Evolutionary conservation across 2,329 filamentous ascomycete species (phyloP).

Genomic region (Phialocephala sp.): DNA sequence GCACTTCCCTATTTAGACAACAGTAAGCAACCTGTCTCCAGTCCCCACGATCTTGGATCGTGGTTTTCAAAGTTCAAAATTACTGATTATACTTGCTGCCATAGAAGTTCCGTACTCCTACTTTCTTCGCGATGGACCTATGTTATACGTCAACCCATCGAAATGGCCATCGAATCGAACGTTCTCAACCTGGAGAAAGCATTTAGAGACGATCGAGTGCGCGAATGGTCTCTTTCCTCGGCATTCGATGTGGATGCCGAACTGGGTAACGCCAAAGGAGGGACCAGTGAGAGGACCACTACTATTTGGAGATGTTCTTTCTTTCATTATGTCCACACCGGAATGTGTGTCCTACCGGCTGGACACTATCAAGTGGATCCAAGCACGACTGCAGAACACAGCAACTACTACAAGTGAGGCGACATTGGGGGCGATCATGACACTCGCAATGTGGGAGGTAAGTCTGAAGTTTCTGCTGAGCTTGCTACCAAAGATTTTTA

Average conservation of each 20-base stretch:
- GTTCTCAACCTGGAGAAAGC: conserved; percentile 11
- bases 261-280: conserved; percentile 6
- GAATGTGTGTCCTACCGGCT: conserved; percentile 12
- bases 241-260: conserved; percentile 15
- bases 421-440: conserved; percentile 13
- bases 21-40: background rate
- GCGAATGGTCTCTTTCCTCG: conserved; percentile 7
- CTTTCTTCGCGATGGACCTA: background rate
- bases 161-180: conserved; percentile 10
- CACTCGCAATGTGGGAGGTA: conserved; percentile 15
- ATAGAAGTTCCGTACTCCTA: conserved; percentile 11
- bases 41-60: background rate
- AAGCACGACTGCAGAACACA: conserved; percentile 5
- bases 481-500: no score
- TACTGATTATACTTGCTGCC: background rate
- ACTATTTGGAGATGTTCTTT: conserved; percentile 11
- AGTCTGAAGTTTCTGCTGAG: background rate
- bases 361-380: conserved; percentile 8
- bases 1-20: conserved; percentile 12
- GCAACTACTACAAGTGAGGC: background rate
- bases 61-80: background rate
- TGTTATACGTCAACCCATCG: background rate
- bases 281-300: conserved; percentile 8
- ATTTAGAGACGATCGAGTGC: background rate
- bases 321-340: conserved; percentile 12